These are phyloP conservation scores for Aspergillus sp. DNA, from an alignment of 2,329 filamentous ascomycete genomes.

Conservation along the genomic window DNA sequence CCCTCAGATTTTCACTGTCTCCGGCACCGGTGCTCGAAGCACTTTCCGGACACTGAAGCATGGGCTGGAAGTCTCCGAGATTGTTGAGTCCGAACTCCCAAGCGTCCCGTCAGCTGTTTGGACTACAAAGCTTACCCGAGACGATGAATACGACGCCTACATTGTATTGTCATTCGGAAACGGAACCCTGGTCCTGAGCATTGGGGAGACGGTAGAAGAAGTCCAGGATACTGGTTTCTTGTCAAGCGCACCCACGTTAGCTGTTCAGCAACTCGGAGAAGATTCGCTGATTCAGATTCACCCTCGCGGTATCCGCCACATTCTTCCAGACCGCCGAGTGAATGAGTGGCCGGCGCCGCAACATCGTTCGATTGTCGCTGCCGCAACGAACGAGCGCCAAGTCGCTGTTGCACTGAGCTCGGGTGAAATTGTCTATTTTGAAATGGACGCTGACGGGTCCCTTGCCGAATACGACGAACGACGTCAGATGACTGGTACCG, in stretches of 20 bases:
- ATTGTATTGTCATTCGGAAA: constrained; percentile 94
- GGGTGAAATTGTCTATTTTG: constrained; percentile 96
- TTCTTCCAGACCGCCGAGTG: constrained; percentile 73
- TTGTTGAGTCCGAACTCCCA: constrained; percentile 90
- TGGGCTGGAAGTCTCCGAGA: constrained; percentile 89
- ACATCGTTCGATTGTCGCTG: constrained; percentile 92
- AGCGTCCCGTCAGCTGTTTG: constrained; percentile 90
- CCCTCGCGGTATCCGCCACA: constrained; percentile 92
- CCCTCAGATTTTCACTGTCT: constrained; percentile 93
- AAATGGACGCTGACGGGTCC: constrained; percentile 90
- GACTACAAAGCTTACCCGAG: constrained; percentile 84
- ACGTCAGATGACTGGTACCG: constrained; percentile 91
- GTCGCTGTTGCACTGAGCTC: constrained; percentile 93
- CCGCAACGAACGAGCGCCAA: constrained; percentile 89
- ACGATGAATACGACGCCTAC: constrained; percentile 88
- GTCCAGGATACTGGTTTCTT: constrained; percentile 93
- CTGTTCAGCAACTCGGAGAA: constrained; percentile 91
- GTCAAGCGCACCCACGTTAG: constrained; percentile 83
- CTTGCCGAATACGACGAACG: constrained; percentile 94
- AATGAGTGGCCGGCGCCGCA: constrained; percentile 95
- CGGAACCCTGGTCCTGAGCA: constrained; percentile 87
- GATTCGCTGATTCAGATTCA: constrained; percentile 93
- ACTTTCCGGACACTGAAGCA: constrained; percentile 92
- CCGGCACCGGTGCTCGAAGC: constrained; percentile 85
- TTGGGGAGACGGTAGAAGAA: constrained; percentile 95